Evolutionary conservation across 2,329 filamentous ascomycete genomes (phyloP), one percentile per base, ranked within the genome.

Genomic region (Colletotrichum magnum): DNA sequence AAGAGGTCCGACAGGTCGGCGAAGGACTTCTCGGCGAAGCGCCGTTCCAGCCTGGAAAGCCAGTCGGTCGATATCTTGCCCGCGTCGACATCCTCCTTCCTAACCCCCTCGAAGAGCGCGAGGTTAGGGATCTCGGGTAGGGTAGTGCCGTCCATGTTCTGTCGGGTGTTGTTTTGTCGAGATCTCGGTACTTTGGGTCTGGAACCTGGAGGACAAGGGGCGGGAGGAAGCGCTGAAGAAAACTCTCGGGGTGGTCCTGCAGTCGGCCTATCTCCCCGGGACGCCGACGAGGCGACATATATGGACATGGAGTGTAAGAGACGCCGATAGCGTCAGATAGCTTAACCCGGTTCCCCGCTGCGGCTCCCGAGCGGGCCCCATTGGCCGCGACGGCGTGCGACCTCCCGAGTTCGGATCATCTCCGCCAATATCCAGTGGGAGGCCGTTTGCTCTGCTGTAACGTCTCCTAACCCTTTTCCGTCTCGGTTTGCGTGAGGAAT

Each of bases 1-100:
- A 79, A 77, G 7, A 76, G 59, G 21, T 71, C 66, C 1, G 64
- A 59, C 3, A 75, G 47, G 3, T 70, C 26, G 12, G 39, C 28
- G 6, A 67, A 50, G 9, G 64, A 32, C 16, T 58, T 36, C 4
- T 67, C 51, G 7, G 50, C 54, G 16, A 72, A 50, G 1, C 58
- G 62, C 12, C 28, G 18, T 3, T 69, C 39, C 1, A 72, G 54
- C 5, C 16, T 41, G 1, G 58, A 12, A 15, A 71, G 69, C 69
- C 69, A 71, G 1, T 26, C 21, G 4, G 45, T n/a, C 0, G 63
- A 59, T 12, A 69, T 32, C 15, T 54, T 47, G 2, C 26, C 58
- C 3, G 58, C 62, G 13, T 68, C 47, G 15, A 59, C 26, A 6
- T 68, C 13, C 48, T 56, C 53, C 18, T 54, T 50, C 9, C 48